Evolutionary conservation across 2,329 filamentous ascomycete genomes (phyloP).

Genomic region (Talaromyces marneffei): DNA sequence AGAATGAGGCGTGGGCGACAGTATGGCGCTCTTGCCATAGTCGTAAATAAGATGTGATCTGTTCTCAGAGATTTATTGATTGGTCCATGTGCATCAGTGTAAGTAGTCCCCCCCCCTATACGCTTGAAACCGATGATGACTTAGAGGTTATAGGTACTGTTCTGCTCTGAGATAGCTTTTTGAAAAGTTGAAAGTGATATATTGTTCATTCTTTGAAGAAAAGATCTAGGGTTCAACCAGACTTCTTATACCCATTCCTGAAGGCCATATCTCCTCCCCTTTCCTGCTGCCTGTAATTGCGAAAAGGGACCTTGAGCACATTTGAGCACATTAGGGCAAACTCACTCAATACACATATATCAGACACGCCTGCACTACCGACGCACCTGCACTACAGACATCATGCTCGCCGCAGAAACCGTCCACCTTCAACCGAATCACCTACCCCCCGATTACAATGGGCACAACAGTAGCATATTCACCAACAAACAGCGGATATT

Average conservation of each 20-base stretch:
- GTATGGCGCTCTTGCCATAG: background rate
- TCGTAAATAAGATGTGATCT: background rate
- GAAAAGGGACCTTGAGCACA: background rate
- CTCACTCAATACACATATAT: background rate
- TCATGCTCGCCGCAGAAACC: background rate
- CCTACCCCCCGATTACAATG: background rate
- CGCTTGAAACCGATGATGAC: background rate
- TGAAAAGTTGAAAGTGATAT: background rate
- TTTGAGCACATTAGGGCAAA: slow-evolving; percentile 10
- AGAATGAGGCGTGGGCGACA: background rate
- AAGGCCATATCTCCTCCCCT: background rate
- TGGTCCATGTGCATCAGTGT: background rate
- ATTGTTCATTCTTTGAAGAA: background rate
- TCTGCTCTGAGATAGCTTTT: background rate
- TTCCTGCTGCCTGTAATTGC: background rate
- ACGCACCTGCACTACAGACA: background rate
- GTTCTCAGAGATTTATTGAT: background rate
- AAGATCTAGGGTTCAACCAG: background rate
- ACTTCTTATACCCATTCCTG: background rate
- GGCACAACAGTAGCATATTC: background rate
- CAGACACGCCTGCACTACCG: background rate
- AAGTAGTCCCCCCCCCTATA: background rate
- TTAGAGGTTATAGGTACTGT: background rate
- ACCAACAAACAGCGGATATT: background rate
- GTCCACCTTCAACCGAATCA: background rate